These are phyloP conservation scores for Colletotrichum viniferum DNA, from an alignment of 2,329 filamentous ascomycete species.

Conservation along the genomic window DNA sequence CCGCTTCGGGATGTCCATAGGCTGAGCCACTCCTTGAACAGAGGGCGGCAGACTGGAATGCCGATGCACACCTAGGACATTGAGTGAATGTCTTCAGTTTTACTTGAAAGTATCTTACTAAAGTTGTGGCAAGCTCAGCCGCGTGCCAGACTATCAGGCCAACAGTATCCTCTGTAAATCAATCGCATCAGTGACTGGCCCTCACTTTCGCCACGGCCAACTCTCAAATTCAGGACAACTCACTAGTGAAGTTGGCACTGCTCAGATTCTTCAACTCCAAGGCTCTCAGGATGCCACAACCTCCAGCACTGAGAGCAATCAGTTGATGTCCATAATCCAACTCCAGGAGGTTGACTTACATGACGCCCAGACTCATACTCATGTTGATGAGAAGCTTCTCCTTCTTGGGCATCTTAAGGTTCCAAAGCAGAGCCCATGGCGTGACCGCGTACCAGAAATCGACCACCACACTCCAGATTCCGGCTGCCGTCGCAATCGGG, in stretches of 20 bases:
- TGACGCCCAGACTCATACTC: slow-evolving; percentile 46
- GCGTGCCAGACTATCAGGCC: slow-evolving; percentile 41
- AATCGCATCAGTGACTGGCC: neutral
- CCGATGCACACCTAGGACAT: slow-evolving; percentile 36
- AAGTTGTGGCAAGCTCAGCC: slow-evolving; percentile 41
- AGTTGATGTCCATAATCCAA: neutral
- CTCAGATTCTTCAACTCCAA: slow-evolving; percentile 32
- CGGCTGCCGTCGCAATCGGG: slow-evolving; percentile 14
- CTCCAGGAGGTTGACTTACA: slow-evolving; percentile 24
- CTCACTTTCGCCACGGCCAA: neutral
- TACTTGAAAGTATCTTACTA: slow-evolving; percentile 16
- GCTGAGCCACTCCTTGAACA: slow-evolving; percentile 30
- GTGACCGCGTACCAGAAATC: slow-evolving; percentile 45
- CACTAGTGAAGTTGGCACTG: slow-evolving; percentile 25
- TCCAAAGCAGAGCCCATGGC: slow-evolving; percentile 50
- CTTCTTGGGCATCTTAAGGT: slow-evolving; percentile 46
- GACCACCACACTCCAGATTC: slow-evolving; percentile 27
- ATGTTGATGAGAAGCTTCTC: slow-evolving; percentile 48
- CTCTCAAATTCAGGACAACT: neutral
- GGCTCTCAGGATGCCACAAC: slow-evolving; percentile 31
- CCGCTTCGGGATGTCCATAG: neutral
- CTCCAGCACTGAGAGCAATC: slow-evolving; percentile 26
- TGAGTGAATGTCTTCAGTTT: neutral
- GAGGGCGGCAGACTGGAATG: slow-evolving; percentile 41
- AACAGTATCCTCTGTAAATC: slow-evolving; percentile 35